Percentiles rank a stretch among this genome's conserved stretches.
phyloP scores from a whole-genome alignment of 1,139 yeast genomes.

The Torulaspora globosa region DNA sequence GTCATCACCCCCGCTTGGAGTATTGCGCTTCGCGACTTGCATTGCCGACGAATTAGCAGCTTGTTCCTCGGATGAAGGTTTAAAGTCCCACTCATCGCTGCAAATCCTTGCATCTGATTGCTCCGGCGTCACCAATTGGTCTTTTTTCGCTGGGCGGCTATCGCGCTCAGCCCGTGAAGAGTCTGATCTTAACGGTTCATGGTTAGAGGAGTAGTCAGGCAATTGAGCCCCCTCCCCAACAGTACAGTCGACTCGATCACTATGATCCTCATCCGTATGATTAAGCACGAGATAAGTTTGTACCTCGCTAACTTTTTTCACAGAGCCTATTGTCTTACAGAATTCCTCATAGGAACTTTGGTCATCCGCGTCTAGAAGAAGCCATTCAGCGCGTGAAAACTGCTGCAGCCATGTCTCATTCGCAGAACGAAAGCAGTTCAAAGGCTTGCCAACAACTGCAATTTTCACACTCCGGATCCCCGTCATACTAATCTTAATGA shows the following conservation, averaged over 20 bases:
- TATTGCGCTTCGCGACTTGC: conserved; percentile 6
- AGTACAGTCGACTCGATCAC: conserved; percentile 6
- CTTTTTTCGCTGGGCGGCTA: conserved; percentile 4
- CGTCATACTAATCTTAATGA: conserved; percentile 14
- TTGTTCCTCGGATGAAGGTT: conserved; percentile 10
- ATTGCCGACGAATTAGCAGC: conserved; percentile 1
- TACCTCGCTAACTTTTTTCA: conserved; percentile 28
- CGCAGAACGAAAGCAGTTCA: conserved; percentile 7
- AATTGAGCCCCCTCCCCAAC: not conserved
- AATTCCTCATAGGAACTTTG: conserved; percentile 8
- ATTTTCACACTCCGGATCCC: conserved; percentile 18
- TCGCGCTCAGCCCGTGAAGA: not conserved
- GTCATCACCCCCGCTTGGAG: conserved; percentile 9
- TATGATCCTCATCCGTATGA: conserved; percentile 14
- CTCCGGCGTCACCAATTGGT: conserved; percentile 22
- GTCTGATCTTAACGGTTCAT: conserved; percentile 9
- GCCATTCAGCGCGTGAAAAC: conserved; percentile 14
- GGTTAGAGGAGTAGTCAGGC: not conserved
- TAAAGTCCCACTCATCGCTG: conserved; percentile 23
- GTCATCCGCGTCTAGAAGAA: conserved; percentile 18
- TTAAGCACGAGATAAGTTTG: conserved; percentile 22
- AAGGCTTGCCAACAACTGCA: conserved; percentile 10
- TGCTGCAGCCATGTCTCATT: conserved; percentile 6
- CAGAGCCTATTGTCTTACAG: conserved; percentile 13
- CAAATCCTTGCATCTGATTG: conserved; percentile 16